Conservation (phyloP, 768 basidiomycete genomes). For the Lactarius hatsudake region DNA sequence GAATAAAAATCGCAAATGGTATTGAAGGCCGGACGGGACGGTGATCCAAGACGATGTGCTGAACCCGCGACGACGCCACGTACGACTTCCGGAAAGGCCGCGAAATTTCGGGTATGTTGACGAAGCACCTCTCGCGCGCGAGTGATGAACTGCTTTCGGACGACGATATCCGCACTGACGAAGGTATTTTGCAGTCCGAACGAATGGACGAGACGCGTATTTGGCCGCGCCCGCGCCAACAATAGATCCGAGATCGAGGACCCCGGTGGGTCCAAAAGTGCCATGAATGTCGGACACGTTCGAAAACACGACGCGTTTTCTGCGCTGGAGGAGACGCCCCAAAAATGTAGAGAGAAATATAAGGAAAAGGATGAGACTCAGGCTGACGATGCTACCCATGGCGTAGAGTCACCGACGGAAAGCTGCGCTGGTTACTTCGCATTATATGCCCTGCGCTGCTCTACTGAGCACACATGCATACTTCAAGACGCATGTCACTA, state of each 20-base stretch:
- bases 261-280: not conserved
- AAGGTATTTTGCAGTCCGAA: slow-evolving; percentile 48
- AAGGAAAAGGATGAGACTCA: not conserved
- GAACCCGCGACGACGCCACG: not conserved
- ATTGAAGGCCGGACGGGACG: not conserved
- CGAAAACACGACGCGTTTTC: not conserved
- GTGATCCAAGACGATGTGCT: not conserved
- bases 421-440: not conserved
- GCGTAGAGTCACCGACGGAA: not conserved
- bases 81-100: not conserved
- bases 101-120: slow-evolving; percentile 12
- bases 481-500: not conserved
- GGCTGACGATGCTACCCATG: not conserved
- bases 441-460: not conserved
- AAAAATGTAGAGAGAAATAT: not conserved
- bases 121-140: slow-evolving; percentile 35
- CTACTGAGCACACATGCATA: not conserved
- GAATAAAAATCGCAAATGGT: slow-evolving; percentile 4
- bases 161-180: slow-evolving; percentile 38
- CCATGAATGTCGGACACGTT: not conserved
- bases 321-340: not conserved
- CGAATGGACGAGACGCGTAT: slow-evolving; percentile 28
- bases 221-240: slow-evolving; percentile 24
- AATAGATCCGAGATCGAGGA: slow-evolving; percentile 16
- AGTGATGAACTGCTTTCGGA: slow-evolving; percentile 39